A percentile compares a stretch with the other conserved stretches of the same genome.
Evolutionary conservation across 2,329 filamentous ascomycete species (phyloP).

Genomic region (Alternaria solani): DNA sequence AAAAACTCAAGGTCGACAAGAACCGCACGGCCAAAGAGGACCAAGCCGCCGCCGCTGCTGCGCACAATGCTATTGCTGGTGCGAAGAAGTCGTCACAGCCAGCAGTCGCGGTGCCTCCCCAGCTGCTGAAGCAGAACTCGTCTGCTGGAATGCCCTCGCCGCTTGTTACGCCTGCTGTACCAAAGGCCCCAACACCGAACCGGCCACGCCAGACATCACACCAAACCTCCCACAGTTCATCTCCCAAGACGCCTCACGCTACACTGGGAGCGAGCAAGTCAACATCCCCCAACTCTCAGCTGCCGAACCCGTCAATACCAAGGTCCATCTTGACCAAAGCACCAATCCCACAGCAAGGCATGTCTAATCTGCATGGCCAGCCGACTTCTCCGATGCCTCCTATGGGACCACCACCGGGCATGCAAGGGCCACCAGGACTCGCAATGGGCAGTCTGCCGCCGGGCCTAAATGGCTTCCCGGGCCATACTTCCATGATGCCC

Average conservation of each 20-base stretch:
- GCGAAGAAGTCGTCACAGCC: constrained; percentile 50
- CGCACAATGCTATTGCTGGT: constrained; percentile 38
- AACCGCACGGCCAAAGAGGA: constrained; percentile 54
- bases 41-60: constrained; percentile 45
- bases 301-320: constrained; percentile 70
- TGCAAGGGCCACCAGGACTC: constrained; percentile 63
- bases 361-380: constrained; percentile 64
- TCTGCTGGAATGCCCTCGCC: constrained; percentile 73
- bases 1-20: constrained; percentile 57
- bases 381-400: constrained; percentile 71
- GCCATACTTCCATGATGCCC: constrained; percentile 62
- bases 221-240: constrained; percentile 74
- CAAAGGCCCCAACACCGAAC: constrained; percentile 82
- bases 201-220: constrained; percentile 80
- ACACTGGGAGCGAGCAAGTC: constrained; percentile 57
- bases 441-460: constrained; percentile 57
- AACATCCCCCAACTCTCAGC: constrained; percentile 68
- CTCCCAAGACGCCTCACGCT: constrained; percentile 72
- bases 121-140: constrained; percentile 61
- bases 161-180: constrained; percentile 81
- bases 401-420: constrained; percentile 64
- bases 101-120: constrained; percentile 61
- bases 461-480: constrained; percentile 59
- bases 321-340: constrained; percentile 70
- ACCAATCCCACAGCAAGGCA: constrained; percentile 55